A percentile compares a stretch with the other conserved stretches of the same genome.
These are phyloP conservation scores for Fusarium domesticum DNA, from an alignment of 2,329 filamentous ascomycete species.

Conservation along the genomic window DNA sequence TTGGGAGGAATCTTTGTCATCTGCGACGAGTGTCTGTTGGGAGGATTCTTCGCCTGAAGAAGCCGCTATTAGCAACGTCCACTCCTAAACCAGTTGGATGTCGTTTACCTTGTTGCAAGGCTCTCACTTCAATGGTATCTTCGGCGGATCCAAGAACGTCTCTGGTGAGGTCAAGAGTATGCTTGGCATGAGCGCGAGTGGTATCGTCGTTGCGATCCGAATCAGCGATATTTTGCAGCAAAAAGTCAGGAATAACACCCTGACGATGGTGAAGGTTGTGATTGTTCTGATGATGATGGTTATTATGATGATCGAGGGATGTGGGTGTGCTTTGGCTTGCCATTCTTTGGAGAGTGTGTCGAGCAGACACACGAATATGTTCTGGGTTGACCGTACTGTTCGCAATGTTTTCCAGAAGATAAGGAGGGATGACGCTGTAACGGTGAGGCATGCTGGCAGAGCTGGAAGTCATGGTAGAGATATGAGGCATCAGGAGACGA, in stretches of 20 bases:
- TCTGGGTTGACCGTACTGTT: conserved; percentile 38
- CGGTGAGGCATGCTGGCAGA: conserved; percentile 20
- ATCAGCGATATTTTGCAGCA: conserved; percentile 40
- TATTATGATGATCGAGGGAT: too few species aligned
- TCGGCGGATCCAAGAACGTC: conserved; percentile 30
- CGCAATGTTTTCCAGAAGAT: conserved; percentile 44
- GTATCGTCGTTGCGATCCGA: conserved; percentile 39
- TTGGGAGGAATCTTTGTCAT: conserved; percentile 19
- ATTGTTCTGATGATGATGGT: background rate
- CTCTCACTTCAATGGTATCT: conserved; percentile 19
- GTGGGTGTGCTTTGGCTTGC: too few species aligned
- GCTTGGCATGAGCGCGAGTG: conserved; percentile 36
- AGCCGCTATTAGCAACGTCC: background rate
- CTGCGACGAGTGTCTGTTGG: conserved; percentile 22
- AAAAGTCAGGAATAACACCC: conserved; percentile 40
- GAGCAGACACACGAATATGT: conserved; percentile 36
- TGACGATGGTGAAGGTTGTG: conserved; percentile 15
- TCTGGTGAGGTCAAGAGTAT: conserved; percentile 40
- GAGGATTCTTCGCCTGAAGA: conserved; percentile 2
- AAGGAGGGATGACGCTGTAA: conserved; percentile 46
- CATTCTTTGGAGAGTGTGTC: conserved; percentile 27
- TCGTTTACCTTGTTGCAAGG: conserved; percentile 28
- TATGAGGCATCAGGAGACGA: too few species aligned
- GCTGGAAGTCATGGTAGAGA: too few species aligned
- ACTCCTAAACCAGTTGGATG: background rate